phyloP scores from a whole-genome alignment of 164 flowering plant species.

The Litsea cubeba region DNA sequence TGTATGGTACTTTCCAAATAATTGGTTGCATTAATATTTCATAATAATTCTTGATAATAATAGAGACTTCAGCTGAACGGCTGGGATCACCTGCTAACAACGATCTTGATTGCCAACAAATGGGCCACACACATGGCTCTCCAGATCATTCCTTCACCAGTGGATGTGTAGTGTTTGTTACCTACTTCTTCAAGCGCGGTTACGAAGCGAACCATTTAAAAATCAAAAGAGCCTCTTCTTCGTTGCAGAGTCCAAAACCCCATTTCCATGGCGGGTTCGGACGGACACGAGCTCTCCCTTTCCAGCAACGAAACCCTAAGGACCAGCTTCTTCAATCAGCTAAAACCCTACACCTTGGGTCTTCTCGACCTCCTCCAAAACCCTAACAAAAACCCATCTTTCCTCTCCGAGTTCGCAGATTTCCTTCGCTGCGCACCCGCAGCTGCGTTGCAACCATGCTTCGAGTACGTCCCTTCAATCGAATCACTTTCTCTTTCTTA shows the following conservation, averaged over 20 bases:
- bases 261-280: not conserved
- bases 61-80: too few relatives aligned
- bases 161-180: too few relatives aligned
- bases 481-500: not conserved
- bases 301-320: slow-evolving; percentile 13
- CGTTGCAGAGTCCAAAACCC: not conserved
- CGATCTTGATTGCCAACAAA: too few relatives aligned
- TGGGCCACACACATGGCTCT: too few relatives aligned
- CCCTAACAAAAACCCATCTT: slow-evolving; percentile 29
- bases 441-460: slow-evolving; percentile 48
- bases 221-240: not conserved
- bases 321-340: slow-evolving; percentile 33
- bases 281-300: not conserved
- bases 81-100: too few relatives aligned
- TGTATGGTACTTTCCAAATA: too few relatives aligned
- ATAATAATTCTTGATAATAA: too few relatives aligned
- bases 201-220: too few relatives aligned
- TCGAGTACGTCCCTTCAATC: slow-evolving; percentile 45
- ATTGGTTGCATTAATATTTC: too few relatives aligned
- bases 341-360: slow-evolving; percentile 48
- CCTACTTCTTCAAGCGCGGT: not conserved
- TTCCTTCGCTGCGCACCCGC: slow-evolving; percentile 41
- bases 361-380: slow-evolving; percentile 50
- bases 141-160: too few relatives aligned
- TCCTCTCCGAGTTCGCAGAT: slow-evolving; percentile 33